Evolutionary conservation across 805 yeast species (phyloP).

Genomic region (Komagataella mondaviorum): DNA sequence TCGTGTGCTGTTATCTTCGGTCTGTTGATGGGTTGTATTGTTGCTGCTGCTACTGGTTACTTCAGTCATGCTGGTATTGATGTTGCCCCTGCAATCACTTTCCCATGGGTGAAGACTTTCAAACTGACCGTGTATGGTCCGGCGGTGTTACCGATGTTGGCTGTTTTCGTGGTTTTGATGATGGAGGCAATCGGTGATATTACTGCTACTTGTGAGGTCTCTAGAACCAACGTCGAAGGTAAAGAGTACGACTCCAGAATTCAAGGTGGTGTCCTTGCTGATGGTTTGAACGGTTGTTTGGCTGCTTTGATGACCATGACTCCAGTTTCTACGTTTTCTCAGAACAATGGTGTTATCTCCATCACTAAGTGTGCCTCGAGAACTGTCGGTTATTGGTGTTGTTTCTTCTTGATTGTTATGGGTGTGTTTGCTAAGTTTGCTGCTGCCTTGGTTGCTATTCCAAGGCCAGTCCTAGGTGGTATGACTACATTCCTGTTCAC

Average conservation of each 20-base stretch:
- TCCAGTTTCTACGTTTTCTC: conserved; percentile 90
- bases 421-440: conserved; percentile 82
- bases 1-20: conserved; percentile 89
- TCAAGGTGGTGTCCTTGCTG: conserved; percentile 89
- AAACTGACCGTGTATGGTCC: conserved; percentile 70
- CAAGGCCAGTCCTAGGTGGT: conserved; percentile 73
- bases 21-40: conserved; percentile 76
- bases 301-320: conserved; percentile 74
- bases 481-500: conserved; percentile 54
- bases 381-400: conserved; percentile 41
- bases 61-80: conserved; percentile 45
- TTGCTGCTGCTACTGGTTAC: conserved; percentile 84
- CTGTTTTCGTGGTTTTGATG: conserved; percentile 69
- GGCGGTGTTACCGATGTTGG: conserved; percentile 71
- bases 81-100: conserved; percentile 70
- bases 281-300: conserved; percentile 68
- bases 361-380: conserved; percentile 87
- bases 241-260: conserved; percentile 68
- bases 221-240: conserved; percentile 77
- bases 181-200: conserved; percentile 95
- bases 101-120: conserved; percentile 83
- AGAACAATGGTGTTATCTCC: conserved; percentile 89
- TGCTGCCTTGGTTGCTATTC: conserved; percentile 79
- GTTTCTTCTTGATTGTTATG: conserved; percentile 66
- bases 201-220: conserved; percentile 88